phyloP scores from a whole-genome alignment of 805 yeast genomes.

The Teunomyces stri region DNA sequence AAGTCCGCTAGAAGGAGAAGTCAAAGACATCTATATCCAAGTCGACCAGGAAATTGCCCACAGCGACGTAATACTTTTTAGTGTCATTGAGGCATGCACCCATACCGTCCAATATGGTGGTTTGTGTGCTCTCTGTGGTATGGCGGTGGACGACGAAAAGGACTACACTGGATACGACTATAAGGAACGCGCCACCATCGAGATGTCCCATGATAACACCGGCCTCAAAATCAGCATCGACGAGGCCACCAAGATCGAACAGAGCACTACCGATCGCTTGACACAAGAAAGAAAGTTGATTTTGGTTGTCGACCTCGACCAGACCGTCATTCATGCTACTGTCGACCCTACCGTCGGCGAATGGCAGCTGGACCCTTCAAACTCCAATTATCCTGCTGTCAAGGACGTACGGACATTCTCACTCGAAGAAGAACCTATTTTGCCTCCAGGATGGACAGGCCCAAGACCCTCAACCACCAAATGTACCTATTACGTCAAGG shows the following conservation, averaged over 20 bases:
- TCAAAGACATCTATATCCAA: slow-evolving; percentile 49
- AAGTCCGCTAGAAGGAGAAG: slow-evolving; percentile 73
- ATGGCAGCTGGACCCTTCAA: slow-evolving; percentile 84
- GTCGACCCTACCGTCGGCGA: slow-evolving; percentile 97
- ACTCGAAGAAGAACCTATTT: slow-evolving; percentile 68
- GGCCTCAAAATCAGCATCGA: slow-evolving; percentile 78
- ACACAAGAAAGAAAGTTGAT: slow-evolving; percentile 67
- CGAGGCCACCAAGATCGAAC: slow-evolving; percentile 86
- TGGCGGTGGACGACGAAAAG: slow-evolving; percentile 60
- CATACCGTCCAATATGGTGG: slow-evolving; percentile 96
- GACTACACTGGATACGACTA: slow-evolving; percentile 73
- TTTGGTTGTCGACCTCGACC: slow-evolving; percentile 93
- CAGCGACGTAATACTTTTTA: slow-evolving; percentile 43
- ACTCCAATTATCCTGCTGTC: slow-evolving; percentile 82
- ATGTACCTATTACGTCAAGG: slow-evolving; percentile 90
- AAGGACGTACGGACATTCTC: slow-evolving; percentile 77
- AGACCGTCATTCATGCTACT: slow-evolving; percentile 95
- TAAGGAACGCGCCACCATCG: slow-evolving; percentile 74
- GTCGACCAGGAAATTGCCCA: slow-evolving; percentile 62
- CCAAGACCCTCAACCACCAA: slow-evolving; percentile 56
- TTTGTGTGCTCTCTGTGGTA: slow-evolving; percentile 90
- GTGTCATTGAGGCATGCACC: slow-evolving; percentile 76
- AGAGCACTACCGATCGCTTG: slow-evolving; percentile 58
- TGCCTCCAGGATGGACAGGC: slow-evolving; percentile 59
- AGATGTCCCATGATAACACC: slow-evolving; percentile 86